These are phyloP conservation scores for Leccinum sublutescens DNA, from an alignment of 768 basidiomycete genomes.

Conservation along the genomic window DNA sequence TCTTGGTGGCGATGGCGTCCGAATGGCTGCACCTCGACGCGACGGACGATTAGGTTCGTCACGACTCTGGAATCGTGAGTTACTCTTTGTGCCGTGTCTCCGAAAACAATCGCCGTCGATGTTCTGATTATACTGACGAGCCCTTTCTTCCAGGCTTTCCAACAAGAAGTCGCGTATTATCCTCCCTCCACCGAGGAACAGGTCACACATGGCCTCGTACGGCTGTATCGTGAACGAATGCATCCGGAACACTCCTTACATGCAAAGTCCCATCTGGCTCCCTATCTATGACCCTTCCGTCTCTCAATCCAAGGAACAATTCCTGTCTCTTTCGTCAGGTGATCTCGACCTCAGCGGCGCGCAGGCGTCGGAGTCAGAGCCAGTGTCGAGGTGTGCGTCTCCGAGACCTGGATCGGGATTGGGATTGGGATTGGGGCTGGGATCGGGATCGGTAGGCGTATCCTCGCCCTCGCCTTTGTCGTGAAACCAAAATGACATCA, in stretches of 20 bases:
- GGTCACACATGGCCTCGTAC: constrained; percentile 86
- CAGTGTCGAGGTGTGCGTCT: constrained; percentile 12
- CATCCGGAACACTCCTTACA: constrained; percentile 64
- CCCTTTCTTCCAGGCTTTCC: constrained; percentile 71
- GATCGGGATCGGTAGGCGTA: not conserved
- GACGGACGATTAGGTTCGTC: constrained; percentile 88
- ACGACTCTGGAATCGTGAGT: constrained; percentile 93
- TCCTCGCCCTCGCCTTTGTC: constrained; percentile 12
- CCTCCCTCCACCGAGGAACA: constrained; percentile 83
- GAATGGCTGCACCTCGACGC: constrained; percentile 97
- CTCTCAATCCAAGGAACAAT: constrained; percentile 41
- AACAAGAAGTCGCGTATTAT: constrained; percentile 92
- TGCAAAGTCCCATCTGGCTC: constrained; percentile 79
- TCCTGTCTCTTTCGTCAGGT: constrained; percentile 21
- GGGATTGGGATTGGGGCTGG: not conserved
- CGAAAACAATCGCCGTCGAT: too few relatives aligned
- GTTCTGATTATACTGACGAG: too few relatives aligned
- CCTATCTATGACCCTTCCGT: constrained; percentile 77
- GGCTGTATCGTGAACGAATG: constrained; percentile 86
- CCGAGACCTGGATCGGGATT: constrained; percentile 12
- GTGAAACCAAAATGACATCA: constrained; percentile 18
- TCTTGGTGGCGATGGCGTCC: constrained; percentile 73
- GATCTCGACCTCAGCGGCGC: constrained; percentile 31
- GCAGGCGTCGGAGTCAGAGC: not conserved
- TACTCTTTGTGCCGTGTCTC: constrained; percentile 16